Percentiles rank a stretch among this genome's conserved stretches.
phyloP scores from a whole-genome alignment of 1,139 yeast genomes.

The Yamadazyma trypodendri region DNA sequence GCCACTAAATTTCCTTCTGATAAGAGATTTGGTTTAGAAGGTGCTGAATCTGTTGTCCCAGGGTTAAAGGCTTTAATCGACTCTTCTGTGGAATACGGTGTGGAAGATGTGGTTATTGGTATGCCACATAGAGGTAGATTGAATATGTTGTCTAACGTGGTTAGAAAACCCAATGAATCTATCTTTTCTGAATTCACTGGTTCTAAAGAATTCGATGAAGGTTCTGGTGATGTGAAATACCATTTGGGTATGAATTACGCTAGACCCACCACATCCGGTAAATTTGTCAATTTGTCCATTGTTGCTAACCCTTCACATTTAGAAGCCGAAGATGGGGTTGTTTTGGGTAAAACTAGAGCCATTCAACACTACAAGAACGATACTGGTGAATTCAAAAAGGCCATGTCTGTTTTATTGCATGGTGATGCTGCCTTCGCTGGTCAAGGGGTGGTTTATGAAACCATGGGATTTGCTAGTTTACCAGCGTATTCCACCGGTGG shows the following conservation, averaged over 20 bases:
- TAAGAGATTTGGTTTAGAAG: constrained; percentile 97
- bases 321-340: constrained; percentile 99
- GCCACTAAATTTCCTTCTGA: constrained; percentile 97
- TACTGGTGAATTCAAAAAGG: constrained; percentile 77
- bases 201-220: constrained; percentile 79
- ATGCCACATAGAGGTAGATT: constrained; percentile 99
- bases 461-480: constrained; percentile 89
- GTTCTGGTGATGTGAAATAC: constrained; percentile 98
- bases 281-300: constrained; percentile 87
- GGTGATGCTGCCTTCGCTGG: constrained; percentile 99
- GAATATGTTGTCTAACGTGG: constrained; percentile 95
- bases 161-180: constrained; percentile 97
- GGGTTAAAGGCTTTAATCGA: constrained; percentile 97
- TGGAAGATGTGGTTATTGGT: constrained; percentile 95
- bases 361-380: constrained; percentile 90
- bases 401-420: constrained; percentile 88
- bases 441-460: constrained; percentile 98
- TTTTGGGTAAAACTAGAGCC: constrained; percentile 96
- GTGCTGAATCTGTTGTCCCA: constrained; percentile 94
- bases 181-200: constrained; percentile 96
- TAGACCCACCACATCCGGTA: constrained; percentile 98
- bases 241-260: constrained; percentile 99
- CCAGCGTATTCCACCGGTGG: constrained; percentile 99
- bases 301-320: constrained; percentile 99
- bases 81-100: constrained; percentile 87